Conservation (phyloP, 2,329 filamentous ascomycete species). For the Alternaria ethzedia region DNA sequence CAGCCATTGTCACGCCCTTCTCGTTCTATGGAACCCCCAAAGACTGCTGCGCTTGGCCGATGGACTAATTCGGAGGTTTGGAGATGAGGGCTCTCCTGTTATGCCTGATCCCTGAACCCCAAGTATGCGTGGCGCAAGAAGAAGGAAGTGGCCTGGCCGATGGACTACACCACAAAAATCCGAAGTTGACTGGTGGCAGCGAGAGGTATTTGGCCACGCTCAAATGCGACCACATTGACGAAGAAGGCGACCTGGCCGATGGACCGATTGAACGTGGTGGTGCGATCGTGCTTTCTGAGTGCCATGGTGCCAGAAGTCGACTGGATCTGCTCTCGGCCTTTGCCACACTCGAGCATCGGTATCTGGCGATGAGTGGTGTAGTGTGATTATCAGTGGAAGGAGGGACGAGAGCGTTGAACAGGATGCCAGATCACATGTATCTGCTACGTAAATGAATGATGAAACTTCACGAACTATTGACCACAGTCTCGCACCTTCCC, state of each 20-base stretch:
- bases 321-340: not conserved
- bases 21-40: too few species aligned
- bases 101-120: not conserved
- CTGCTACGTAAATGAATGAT: fast-evolving
- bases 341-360: not conserved
- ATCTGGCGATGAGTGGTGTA: not conserved
- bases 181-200: not conserved
- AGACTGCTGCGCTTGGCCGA: not conserved
- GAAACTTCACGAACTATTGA: not conserved
- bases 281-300: not conserved
- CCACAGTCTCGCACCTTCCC: not conserved
- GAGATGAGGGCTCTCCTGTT: not conserved
- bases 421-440: fast-evolving
- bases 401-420: not conserved
- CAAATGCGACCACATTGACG: too few species aligned
- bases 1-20: too few species aligned
- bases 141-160: not conserved
- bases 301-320: not conserved
- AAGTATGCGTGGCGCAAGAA: not conserved
- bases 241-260: not conserved
- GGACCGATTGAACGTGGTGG: not conserved
- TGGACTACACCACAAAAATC: not conserved
- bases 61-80: not conserved
- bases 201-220: too few species aligned
- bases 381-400: too few species aligned